Percentiles rank a stretch among this genome's conserved stretches.
Evolutionary conservation across 345 rosid genomes (phyloP).

Genomic region (Melaleuca alternifolia): DNA sequence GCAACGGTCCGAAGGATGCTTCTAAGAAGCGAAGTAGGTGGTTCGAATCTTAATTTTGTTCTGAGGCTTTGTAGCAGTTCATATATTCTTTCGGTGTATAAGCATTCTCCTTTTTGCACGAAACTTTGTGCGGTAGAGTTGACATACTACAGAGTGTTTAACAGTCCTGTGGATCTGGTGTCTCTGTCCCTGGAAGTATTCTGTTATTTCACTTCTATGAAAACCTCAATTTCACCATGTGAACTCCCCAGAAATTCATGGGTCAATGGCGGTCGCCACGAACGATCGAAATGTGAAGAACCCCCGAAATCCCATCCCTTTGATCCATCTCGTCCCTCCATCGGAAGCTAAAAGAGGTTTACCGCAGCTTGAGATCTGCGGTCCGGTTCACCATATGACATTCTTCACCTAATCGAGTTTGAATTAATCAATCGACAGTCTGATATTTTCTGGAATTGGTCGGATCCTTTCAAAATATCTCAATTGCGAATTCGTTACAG

Average conservation of each 20-base stretch:
- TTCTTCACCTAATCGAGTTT: neutral
- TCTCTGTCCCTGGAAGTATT: neutral
- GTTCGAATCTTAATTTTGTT: conserved; percentile 33
- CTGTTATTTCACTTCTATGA: neutral
- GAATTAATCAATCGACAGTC: neutral
- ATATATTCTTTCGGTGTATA: neutral
- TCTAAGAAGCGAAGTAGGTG: conserved; percentile 46
- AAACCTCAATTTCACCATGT: neutral
- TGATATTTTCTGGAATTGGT: neutral
- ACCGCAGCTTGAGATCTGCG: neutral
- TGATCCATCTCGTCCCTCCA: neutral
- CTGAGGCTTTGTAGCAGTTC: neutral
- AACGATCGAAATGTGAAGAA: neutral
- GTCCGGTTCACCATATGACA: neutral
- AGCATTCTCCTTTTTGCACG: neutral
- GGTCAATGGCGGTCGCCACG: neutral
- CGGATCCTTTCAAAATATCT: neutral
- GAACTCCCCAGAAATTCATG: neutral
- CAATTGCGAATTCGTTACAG: neutral
- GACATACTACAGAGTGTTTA: neutral
- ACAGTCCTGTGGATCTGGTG: neutral
- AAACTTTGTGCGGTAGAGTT: neutral
- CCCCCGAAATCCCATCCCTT: neutral
- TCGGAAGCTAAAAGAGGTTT: neutral
- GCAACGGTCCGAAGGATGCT: conserved; percentile 28